Conservation (phyloP, 768 basidiomycete species). For the Rhizopogon vesiculosus region DNA sequence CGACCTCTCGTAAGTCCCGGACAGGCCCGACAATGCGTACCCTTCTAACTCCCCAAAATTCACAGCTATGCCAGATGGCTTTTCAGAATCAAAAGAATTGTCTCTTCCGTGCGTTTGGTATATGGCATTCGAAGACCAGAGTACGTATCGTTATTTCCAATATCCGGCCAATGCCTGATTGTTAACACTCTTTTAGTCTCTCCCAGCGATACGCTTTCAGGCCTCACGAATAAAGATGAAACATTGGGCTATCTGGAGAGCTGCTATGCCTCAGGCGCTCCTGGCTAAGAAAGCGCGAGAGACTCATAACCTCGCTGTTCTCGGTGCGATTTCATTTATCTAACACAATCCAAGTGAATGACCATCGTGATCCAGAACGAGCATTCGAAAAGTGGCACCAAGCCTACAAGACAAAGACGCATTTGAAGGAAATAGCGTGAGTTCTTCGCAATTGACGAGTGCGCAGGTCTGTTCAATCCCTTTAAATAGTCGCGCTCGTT, state of each 20-base stretch:
- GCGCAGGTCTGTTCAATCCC: conserved; percentile 7
- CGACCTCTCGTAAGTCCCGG: conserved; percentile 53
- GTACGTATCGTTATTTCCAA: conserved; percentile 33
- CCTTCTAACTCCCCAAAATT: conserved; percentile 4
- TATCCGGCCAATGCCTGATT: neutral
- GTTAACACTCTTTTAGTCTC: conserved; percentile 41
- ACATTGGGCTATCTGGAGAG: conserved; percentile 63
- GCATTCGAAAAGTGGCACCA: conserved; percentile 65
- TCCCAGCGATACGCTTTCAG: conserved; percentile 78
- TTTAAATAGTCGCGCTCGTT: conserved; percentile 64
- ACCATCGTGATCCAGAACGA: conserved; percentile 32
- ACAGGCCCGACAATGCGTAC: neutral
- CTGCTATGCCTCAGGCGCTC: conserved; percentile 65
- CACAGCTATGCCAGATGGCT: conserved; percentile 41
- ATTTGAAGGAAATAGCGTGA: conserved; percentile 80
- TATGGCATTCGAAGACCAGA: conserved; percentile 74
- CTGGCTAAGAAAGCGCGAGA: conserved; percentile 65
- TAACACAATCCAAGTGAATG: conserved; percentile 6
- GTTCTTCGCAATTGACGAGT: conserved; percentile 27
- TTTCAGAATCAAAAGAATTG: conserved; percentile 55
- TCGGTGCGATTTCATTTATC: conserved; percentile 43
- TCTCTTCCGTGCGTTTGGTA: conserved; percentile 61
- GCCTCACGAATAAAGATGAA: conserved; percentile 55
- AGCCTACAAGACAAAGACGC: conserved; percentile 61
- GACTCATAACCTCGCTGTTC: conserved; percentile 43